phyloP scores from a whole-genome alignment of 129 eudicot species.

The Tagetes patula region DNA sequence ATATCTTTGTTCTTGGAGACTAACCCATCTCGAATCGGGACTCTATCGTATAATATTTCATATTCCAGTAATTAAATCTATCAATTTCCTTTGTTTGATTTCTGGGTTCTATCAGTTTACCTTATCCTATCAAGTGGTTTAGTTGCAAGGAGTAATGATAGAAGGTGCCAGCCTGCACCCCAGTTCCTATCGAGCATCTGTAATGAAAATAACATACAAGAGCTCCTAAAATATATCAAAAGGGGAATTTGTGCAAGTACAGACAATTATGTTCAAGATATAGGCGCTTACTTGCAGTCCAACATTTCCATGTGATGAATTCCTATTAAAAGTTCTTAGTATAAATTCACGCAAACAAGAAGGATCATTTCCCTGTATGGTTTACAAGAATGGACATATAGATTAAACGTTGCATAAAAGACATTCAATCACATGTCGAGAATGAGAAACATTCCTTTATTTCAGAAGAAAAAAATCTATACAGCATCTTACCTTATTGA shows the following conservation, averaged over 20 bases:
- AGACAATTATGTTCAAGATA: not conserved
- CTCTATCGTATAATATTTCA: no score
- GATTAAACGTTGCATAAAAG: not conserved
- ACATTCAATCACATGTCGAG: not conserved
- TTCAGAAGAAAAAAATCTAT: not conserved
- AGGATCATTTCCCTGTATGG: constrained; percentile 84
- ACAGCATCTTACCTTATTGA: constrained; percentile 54
- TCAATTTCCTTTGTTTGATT: no score
- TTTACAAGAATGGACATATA: constrained; percentile 13
- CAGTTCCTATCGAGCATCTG: constrained; percentile 98
- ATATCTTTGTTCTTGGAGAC: no score
- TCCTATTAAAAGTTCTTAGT: constrained; percentile 56
- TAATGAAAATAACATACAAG: constrained; percentile 30
- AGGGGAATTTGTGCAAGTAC: constrained; percentile 3
- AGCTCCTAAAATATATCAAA: not conserved
- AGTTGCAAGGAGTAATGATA: constrained; percentile 77
- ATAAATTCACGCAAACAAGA: constrained; percentile 94
- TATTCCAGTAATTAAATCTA: no score
- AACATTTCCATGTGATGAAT: constrained; percentile 68
- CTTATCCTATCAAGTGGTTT: constrained; percentile 87
- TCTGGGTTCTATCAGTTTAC: constrained; percentile 27
- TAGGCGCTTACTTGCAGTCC: constrained; percentile 75
- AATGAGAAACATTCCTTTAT: not conserved
- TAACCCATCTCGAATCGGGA: no score
- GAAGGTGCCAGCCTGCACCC: constrained; percentile 99